Evolutionary conservation across 768 basidiomycete species (phyloP).

Genomic region (Cystofilobasidium bisporidii): DNA sequence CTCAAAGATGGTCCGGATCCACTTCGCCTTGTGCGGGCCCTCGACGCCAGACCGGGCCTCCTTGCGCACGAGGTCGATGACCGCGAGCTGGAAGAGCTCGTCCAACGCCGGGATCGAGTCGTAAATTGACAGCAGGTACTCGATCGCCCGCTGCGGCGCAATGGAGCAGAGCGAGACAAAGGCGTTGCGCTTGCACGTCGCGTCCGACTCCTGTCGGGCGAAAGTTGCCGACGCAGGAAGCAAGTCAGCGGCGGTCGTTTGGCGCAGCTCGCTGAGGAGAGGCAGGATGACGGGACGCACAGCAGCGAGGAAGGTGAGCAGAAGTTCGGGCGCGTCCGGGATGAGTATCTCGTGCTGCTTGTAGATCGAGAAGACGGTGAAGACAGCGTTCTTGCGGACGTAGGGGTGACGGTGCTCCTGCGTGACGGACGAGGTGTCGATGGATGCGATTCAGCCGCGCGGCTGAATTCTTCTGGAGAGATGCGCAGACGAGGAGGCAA

Average conservation of each 20-base stretch:
- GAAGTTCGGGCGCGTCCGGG: constrained; percentile 89
- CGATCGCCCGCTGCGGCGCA: constrained; percentile 80
- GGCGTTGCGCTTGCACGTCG: constrained; percentile 92
- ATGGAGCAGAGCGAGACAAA: constrained; percentile 77
- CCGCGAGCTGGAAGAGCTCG: constrained; percentile 86
- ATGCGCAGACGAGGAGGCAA: not conserved
- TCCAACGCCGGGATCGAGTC: constrained; percentile 74
- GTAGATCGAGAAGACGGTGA: constrained; percentile 89
- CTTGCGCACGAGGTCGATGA: constrained; percentile 83
- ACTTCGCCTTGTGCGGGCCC: constrained; percentile 57
- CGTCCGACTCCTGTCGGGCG: constrained; percentile 60
- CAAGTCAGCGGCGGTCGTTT: not conserved
- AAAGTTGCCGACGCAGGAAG: not conserved
- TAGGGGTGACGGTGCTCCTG: constrained; percentile 92
- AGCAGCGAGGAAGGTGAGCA: constrained; percentile 89
- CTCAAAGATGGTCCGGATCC: constrained; percentile 88
- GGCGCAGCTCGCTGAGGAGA: not conserved
- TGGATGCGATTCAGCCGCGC: too few species aligned
- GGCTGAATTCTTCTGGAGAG: too few species aligned
- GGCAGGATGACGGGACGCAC: constrained; percentile 33
- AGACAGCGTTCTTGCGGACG: constrained; percentile 96
- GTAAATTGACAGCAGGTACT: constrained; percentile 76
- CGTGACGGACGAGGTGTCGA: too few species aligned
- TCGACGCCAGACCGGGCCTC: constrained; percentile 44
- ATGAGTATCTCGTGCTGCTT: constrained; percentile 89